phyloP scores from a whole-genome alignment of 2,329 filamentous ascomycete genomes.

The Fusarium vanettenii region DNA sequence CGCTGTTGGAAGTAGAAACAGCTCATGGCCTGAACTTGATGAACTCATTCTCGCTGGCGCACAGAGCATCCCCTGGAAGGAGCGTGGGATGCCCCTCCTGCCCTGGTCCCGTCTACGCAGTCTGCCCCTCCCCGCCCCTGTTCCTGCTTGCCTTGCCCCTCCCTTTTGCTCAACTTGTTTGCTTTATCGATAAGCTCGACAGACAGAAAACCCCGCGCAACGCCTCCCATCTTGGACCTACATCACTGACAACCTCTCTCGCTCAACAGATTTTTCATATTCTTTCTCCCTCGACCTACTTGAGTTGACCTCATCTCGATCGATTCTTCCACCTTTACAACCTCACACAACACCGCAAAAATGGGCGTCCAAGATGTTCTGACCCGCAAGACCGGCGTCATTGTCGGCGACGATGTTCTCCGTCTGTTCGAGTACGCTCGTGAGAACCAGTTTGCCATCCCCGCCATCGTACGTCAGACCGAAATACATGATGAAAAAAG shows the following conservation, averaged over 20 bases:
- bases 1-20: conserved; percentile 37
- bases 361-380: conserved; percentile 57
- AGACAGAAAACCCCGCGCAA: conserved; percentile 42
- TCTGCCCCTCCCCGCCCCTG: conserved; percentile 25
- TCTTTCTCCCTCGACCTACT: conserved; percentile 30
- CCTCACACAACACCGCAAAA: conserved; percentile 41
- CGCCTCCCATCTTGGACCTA: conserved; percentile 33
- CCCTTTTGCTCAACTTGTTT: conserved; percentile 21
- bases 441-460: conserved; percentile 88
- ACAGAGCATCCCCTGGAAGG: conserved; percentile 35
- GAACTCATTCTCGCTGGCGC: conserved; percentile 38
- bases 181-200: conserved; percentile 42
- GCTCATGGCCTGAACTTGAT: conserved; percentile 36
- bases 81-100: conserved; percentile 28
- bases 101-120: conserved; percentile 9
- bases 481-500: background rate
- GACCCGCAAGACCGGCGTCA: conserved; percentile 65
- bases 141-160: conserved; percentile 27
- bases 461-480: conserved; percentile 69
- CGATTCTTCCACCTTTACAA: conserved; percentile 15
- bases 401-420: conserved; percentile 65
- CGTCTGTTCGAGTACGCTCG: conserved; percentile 90
- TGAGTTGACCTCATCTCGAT: conserved; percentile 27
- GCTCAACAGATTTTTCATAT: conserved; percentile 37
- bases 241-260: conserved; percentile 39